Evolutionary conservation across 163 green algal species (phyloP), one percentile per base, ranked within the genome.

Genomic region (Volvox carteri): DNA sequence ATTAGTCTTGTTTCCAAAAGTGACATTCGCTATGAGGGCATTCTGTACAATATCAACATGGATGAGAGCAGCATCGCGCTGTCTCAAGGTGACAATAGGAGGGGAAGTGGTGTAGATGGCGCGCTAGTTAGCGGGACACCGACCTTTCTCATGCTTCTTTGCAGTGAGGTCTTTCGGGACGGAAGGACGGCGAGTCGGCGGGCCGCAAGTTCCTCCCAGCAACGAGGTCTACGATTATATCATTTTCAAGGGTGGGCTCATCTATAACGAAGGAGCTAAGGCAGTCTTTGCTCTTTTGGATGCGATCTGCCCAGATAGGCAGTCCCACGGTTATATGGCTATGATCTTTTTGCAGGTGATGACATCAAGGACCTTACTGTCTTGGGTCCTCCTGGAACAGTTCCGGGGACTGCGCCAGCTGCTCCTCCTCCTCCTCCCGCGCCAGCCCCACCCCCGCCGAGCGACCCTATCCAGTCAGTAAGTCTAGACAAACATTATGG

Each of bases 311-410:
- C 21, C 44, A 44, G 35, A 9, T 44, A 25, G 35, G 35, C 21
- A 80, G 33, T 25, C 44, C 42, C 19, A 33, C 42, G 16, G 52
- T 0, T 19, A 3, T 62, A n/a, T 50, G 39, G 39, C 41, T 54
- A 19, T 68, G 25, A 33, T 54, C 58, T 42, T 28, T 2, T 42
- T 48, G 56, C 89, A 94, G 93, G 91, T n/a, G 90, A 92, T 48
- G 97, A 99, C 81, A 99, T 99, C 84, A 97, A 99, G 92, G 97
- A 98, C 48, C 90, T 98, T n/a, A 96, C 94, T 0, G 95, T 98
- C 14, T 74, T 97, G 75, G 84, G 84, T 39, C 83, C 68, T 25
- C 83, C 83, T 16, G 67, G 67, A 30, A 75, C 83, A 30, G 35
- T 25, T 7, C 83, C 83, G 2, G 68, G 67, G 0, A 21, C 65